Evolutionary conservation across 257 asterid species (phyloP).

Genomic region (Solanum chilense): DNA sequence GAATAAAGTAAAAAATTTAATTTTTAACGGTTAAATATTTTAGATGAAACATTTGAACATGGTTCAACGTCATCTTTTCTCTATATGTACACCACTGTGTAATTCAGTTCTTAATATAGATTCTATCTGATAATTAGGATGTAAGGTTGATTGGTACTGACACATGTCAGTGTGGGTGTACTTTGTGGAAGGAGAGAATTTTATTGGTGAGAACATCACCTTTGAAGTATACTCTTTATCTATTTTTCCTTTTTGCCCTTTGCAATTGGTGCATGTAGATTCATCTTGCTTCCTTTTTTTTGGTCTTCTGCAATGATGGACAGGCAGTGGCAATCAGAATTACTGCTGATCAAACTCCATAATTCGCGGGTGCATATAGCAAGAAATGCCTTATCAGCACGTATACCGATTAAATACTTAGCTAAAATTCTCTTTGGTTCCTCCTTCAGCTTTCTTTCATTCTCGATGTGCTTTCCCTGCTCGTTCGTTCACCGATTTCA

Average conservation of each 20-base stretch:
- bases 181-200: slow-evolving; percentile 91
- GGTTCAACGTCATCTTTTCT: background rate
- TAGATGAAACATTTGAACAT: background rate
- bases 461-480: too few species aligned
- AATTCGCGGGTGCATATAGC: slow-evolving; percentile 69
- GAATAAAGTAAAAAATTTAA: background rate
- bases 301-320: slow-evolving; percentile 27
- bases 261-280: background rate
- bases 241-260: background rate
- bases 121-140: slow-evolving; percentile 13
- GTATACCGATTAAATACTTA: too few species aligned
- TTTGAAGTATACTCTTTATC: slow-evolving; percentile 51
- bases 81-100: background rate
- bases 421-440: too few species aligned
- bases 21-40: background rate
- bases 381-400: too few species aligned
- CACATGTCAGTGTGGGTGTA: slow-evolving; percentile 79
- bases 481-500: too few species aligned
- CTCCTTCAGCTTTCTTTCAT: too few species aligned
- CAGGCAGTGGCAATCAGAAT: slow-evolving; percentile 94
- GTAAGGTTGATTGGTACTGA: slow-evolving; percentile 86
- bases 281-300: background rate
- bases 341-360: slow-evolving; percentile 85
- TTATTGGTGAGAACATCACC: slow-evolving; percentile 88
- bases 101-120: background rate